These are phyloP conservation scores for Venturia aucupariae DNA, from an alignment of 2,329 filamentous ascomycete genomes.

Conservation along the genomic window DNA sequence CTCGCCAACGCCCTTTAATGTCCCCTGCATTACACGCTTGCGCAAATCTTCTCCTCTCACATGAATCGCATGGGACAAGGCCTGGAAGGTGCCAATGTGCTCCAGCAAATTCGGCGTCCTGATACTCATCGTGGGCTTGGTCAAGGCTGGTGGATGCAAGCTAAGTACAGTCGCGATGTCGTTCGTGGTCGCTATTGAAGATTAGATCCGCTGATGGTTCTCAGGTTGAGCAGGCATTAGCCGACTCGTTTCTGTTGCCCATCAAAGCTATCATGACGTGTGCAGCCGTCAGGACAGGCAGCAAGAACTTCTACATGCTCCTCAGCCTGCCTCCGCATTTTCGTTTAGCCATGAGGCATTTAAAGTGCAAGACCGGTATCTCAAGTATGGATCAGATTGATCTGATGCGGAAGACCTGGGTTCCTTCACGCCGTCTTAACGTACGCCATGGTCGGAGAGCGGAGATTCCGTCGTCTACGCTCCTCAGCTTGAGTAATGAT, in stretches of 20 bases:
- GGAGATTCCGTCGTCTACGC: conserved; percentile 53
- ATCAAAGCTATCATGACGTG: not conserved
- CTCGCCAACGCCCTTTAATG: not conserved
- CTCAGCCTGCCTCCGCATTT: not conserved
- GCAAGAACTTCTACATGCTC: not conserved
- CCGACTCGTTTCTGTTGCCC: not conserved
- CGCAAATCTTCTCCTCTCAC: not conserved
- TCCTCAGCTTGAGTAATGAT: conserved; percentile 70
- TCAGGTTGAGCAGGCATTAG: not conserved
- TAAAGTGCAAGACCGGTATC: not conserved
- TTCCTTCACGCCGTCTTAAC: conserved; percentile 8
- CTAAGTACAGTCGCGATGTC: not conserved
- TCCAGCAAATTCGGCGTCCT: not conserved
- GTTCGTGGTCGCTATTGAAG: not conserved
- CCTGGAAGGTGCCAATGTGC: not conserved
- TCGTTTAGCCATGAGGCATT: no score
- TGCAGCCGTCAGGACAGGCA: not conserved
- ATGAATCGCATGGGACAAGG: not conserved
- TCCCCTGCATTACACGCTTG: not conserved
- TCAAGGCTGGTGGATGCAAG: not conserved
- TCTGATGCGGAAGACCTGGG: not conserved
- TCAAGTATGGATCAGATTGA: not conserved
- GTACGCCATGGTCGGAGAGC: conserved; percentile 19
- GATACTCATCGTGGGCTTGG: not conserved
- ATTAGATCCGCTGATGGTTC: not conserved